Evolutionary conservation across 2,329 filamentous ascomycete genomes (phyloP), one percentile per base, ranked within the genome.

Genomic region (Lachnellula occidentalis): DNA sequence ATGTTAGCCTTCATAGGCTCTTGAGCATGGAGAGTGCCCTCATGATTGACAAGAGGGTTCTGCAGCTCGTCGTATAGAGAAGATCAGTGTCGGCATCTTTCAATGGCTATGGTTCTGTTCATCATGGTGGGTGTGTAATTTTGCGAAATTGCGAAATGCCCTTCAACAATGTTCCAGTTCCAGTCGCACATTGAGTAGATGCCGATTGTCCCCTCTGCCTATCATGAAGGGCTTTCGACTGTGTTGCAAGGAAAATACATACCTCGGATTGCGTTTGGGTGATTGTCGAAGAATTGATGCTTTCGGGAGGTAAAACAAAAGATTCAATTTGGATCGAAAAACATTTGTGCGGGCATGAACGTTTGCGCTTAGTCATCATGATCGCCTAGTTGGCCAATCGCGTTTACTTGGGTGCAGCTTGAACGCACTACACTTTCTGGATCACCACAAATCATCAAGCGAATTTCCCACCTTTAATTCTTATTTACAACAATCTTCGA

Each of bases 1-100:
- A 71, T 62, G 78, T 86, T 85, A 86, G 82, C 80, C 80, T 79
- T 79, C 73, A 76, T 78, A 78, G 78, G 70, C 73, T 71, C 71
- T 4, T 76, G 59, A 85, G 82, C 82, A 74, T 78, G 80, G 78
- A 86, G 83, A 86, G 83, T 86, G 82, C 83, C 83, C 82, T 81
- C 77, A 72, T 69, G 65, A 64, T 67, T 61, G 62, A 64, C 63
- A 69, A 74, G 76, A 83, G 82, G 83, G 83, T 85, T 87, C 83
- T 85, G 78, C 82, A 72, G 82, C 83, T 82, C 82, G 77, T 73
- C 81, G 77, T 76, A 77, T 19, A 76, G 77, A 78, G 78, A 80
- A 74, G 78, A 77, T 79, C 78, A 64, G 82, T 85, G 82, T 86
- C 82, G 63, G 58, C 58, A 64, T 67, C 66, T 67, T 66, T 65